Conservation (phyloP, 1,139 yeast species). For the Nakaseomyces nivariensis region DNA sequence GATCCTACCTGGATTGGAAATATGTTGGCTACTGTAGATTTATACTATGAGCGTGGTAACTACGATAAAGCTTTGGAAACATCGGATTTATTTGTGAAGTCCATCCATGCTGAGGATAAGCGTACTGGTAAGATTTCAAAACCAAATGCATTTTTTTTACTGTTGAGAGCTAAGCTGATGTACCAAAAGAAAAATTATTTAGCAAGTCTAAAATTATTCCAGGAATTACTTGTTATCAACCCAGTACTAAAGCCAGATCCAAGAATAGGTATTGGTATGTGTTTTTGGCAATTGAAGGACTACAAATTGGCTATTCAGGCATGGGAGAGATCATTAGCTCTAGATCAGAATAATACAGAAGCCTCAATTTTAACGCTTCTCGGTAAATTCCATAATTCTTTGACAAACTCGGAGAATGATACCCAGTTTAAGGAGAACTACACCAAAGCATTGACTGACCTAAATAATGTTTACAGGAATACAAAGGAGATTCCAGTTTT, state of each 20-base stretch:
- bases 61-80: conserved; percentile 60
- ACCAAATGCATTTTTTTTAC: conserved; percentile 62
- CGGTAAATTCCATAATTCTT: conserved; percentile 57
- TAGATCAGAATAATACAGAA: conserved; percentile 55
- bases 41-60: conserved; percentile 39
- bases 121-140: conserved; percentile 24
- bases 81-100: conserved; percentile 45
- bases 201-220: conserved; percentile 72
- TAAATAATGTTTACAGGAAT: conserved; percentile 22
- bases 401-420: conserved; percentile 38
- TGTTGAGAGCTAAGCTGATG: conserved; percentile 77
- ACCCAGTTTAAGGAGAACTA: conserved; percentile 46
- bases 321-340: conserved; percentile 71
- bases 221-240: conserved; percentile 64
- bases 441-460: conserved; percentile 33
- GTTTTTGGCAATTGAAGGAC: conserved; percentile 84
- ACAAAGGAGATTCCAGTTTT: conserved; percentile 33
- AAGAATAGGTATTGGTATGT: conserved; percentile 86
- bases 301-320: conserved; percentile 65
- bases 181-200: conserved; percentile 64
- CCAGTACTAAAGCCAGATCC: conserved; percentile 86
- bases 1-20: conserved; percentile 40
- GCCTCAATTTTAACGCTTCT: conserved; percentile 51
- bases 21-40: conserved; percentile 51
- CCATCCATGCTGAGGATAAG: conserved; percentile 27